Evolutionary conservation across 208 protist genomes (phyloP).

Genomic region (Perkinsela sp.): DNA sequence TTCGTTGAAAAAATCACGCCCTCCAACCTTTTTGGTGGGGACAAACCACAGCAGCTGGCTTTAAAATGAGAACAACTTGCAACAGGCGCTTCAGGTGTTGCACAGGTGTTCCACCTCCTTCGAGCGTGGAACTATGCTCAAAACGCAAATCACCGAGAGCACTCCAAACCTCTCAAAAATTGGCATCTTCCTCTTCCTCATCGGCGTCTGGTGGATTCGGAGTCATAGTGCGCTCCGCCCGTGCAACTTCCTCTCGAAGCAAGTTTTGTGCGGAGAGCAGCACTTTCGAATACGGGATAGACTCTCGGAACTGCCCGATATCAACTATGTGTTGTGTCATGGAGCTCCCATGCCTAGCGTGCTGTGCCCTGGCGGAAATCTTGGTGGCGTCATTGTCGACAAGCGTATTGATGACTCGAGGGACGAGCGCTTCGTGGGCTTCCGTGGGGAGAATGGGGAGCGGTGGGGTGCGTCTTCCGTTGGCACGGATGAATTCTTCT

Average conservation of each 20-base stretch:
- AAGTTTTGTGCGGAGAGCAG: neutral
- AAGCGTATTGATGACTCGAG: neutral
- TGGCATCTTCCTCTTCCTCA: neutral
- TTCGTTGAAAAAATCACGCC: no score
- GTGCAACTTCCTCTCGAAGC: neutral
- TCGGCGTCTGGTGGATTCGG: neutral
- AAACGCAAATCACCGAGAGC: no score
- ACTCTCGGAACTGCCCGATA: neutral
- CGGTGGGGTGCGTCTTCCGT: neutral
- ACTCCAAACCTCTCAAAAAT: no score
- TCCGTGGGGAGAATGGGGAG: neutral
- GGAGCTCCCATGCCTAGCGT: neutral
- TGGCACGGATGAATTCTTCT: neutral
- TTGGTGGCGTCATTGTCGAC: neutral
- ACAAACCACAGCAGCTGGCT: no score
- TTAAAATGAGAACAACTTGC: no score
- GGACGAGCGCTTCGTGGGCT: neutral
- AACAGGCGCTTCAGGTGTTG: no score
- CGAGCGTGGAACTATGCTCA: no score
- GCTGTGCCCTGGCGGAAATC: neutral
- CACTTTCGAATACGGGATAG: neutral
- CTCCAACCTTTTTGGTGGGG: no score
- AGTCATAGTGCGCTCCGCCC: neutral
- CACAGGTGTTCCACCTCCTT: no score
- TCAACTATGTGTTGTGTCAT: neutral